phyloP scores from a whole-genome alignment of 805 yeast species.

The Wickerhamiella shivajii region DNA sequence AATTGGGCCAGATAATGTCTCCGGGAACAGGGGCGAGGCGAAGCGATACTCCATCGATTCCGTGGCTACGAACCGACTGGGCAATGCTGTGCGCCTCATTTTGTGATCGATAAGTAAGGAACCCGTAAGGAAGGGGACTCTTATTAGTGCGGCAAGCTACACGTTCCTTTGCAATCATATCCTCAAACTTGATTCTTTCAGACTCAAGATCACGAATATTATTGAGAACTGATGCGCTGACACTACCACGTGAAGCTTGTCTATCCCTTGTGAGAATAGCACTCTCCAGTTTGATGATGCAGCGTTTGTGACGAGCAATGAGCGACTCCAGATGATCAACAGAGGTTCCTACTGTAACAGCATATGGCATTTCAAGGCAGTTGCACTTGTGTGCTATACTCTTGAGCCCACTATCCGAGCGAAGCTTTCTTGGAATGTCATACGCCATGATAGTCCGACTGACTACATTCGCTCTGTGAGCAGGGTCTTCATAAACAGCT shows the following conservation, averaged over 20 bases:
- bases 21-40: slow-evolving; percentile 25
- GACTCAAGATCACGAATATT: too few species aligned
- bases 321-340: slow-evolving; percentile 19
- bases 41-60: slow-evolving; percentile 12
- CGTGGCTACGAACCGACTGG: slow-evolving; percentile 2
- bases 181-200: slow-evolving; percentile 16
- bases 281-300: slow-evolving; percentile 19
- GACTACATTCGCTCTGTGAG: slow-evolving; percentile 18
- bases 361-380: background rate
- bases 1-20: slow-evolving; percentile 27
- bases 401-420: slow-evolving; percentile 19
- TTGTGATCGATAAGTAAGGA: slow-evolving; percentile 20
- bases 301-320: slow-evolving; percentile 16
- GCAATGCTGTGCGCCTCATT: slow-evolving; percentile 19
- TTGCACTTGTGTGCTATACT: slow-evolving; percentile 5
- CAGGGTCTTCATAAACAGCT: slow-evolving; percentile 13
- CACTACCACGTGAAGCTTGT: too few species aligned
- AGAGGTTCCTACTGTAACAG: slow-evolving; percentile 21
- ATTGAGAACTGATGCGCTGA: too few species aligned
- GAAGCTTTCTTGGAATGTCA: slow-evolving; percentile 19
- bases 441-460: slow-evolving; percentile 23
- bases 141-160: slow-evolving; percentile 9
- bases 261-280: too few species aligned
- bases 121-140: slow-evolving; percentile 21
- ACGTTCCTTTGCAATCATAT: slow-evolving; percentile 17